Conservation (phyloP, 1,284 basidiomycete species). For the Anthracocystis walkeri region DNA sequence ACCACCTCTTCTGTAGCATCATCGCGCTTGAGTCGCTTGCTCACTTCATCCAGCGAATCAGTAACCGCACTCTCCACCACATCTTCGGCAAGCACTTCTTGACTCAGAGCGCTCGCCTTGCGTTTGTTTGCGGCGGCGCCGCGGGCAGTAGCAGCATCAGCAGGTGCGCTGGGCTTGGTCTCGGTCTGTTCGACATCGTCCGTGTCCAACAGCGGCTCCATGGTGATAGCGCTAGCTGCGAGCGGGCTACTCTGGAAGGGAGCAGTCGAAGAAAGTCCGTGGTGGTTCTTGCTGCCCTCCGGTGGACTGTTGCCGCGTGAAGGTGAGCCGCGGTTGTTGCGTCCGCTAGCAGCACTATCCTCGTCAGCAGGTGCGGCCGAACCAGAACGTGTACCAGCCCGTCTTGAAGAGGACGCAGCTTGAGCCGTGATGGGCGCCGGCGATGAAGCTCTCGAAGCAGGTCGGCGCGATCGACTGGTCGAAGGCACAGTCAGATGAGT, state of each 20-base stretch:
- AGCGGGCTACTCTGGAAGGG: conserved; percentile 53
- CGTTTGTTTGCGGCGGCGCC: conserved; percentile 26
- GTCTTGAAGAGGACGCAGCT: conserved; percentile 12
- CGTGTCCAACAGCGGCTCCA: conserved; percentile 45
- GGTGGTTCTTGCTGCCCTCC: conserved; percentile 38
- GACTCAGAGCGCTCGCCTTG: conserved; percentile 49
- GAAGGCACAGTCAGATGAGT: conserved; percentile 33
- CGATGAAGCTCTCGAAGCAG: conserved; percentile 42
- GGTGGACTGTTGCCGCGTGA: conserved; percentile 45
- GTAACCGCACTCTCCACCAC: not conserved
- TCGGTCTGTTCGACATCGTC: conserved; percentile 31
- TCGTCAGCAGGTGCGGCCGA: conserved; percentile 35
- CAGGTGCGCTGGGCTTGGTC: not conserved
- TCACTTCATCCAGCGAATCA: conserved; percentile 25
- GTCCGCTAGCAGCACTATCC: conserved; percentile 12
- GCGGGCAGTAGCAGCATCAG: conserved; percentile 9
- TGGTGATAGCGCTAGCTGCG: conserved; percentile 50
- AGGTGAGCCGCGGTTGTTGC: conserved; percentile 18
- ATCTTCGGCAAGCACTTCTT: conserved; percentile 37
- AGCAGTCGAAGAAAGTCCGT: conserved; percentile 41
- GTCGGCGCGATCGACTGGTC: conserved; percentile 42
- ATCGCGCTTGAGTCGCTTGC: conserved; percentile 33
- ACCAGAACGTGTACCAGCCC: conserved; percentile 29
- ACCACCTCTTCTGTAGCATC: conserved; percentile 10
- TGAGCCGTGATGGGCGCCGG: conserved; percentile 38